Conservation (phyloP, 441 rosid species). For the Flueggea neowawraea region DNA sequence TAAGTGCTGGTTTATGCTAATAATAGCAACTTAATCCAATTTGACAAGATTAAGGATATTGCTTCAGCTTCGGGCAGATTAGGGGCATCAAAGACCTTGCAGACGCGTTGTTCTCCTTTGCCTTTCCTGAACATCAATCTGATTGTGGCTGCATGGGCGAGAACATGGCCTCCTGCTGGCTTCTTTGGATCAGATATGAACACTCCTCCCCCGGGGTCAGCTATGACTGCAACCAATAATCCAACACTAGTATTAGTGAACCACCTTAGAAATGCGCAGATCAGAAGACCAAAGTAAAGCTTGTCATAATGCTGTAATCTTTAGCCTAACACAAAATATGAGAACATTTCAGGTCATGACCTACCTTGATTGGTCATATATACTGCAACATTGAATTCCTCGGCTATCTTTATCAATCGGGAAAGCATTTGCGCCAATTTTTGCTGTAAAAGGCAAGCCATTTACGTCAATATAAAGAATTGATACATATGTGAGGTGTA, state of each 20-base stretch:
- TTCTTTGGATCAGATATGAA: constrained; percentile 95
- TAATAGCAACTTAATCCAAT: no score
- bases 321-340: background rate
- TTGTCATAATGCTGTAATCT: no score
- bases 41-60: constrained; percentile 53
- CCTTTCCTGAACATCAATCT: constrained; percentile 93
- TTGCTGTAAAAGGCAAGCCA: constrained; percentile 53
- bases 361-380: constrained; percentile 94
- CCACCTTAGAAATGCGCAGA: background rate
- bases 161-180: constrained; percentile 95
- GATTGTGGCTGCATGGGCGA: constrained; percentile 89
- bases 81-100: constrained; percentile 94
- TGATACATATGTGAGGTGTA: background rate
- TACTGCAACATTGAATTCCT: constrained; percentile 91
- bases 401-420: constrained; percentile 75
- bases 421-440: constrained; percentile 96
- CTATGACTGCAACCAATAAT: constrained; percentile 57
- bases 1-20: background rate
- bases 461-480: constrained; percentile 4
- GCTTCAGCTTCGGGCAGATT: constrained; percentile 95
- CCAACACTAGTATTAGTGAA: constrained; percentile 1
- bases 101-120: constrained; percentile 87
- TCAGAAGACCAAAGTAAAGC: no score
- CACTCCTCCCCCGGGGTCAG: constrained; percentile 94
- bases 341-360: background rate